Base-by-base conservation (phyloP, 306 rosid genomes). In the Aeschynomene evenia region DNA sequence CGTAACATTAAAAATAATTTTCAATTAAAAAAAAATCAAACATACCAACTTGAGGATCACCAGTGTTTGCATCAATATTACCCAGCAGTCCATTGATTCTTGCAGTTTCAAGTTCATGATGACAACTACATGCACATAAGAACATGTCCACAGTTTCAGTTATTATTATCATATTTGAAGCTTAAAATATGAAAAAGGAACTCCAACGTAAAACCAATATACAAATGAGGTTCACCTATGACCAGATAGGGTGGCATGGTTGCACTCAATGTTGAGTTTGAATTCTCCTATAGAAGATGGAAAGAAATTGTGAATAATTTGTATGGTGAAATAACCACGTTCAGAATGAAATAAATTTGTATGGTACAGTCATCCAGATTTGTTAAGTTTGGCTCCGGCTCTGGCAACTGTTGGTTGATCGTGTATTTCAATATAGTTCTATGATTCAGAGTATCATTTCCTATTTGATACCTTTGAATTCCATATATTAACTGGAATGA, bases 71-170 rank as follows among this genome's bases (percentile, higher is more conserved):
- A 77, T 94, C 99, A 46, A 94, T 71, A 67, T 91, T 94, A 80
- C 99, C 97, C 48, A 94, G 77, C 77, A 94, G 43, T 46, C 95
- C 96, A 50, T 91, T 85, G 68, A 91, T 83, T 79, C 99, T 91
- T 78, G 97, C 97, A 29, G 97, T 94, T 87, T 94, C 99, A 54
- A 94, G 92, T 69, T 94, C 99, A 48, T 94, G 99, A 72, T 94
- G 95, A 72, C 99, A 94, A 66, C 99, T 45, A 37, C 55, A 59
- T 26, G 28, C 50, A 23, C 42, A 62, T n/a, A 45, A 0, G 51
- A 45, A n/a, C 51, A 45, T 18, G 31, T 42, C 46, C 36, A 24
- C 16, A 11, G 39, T 51, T 74, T 73, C 45, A 63, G 63, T 45
- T 23, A 24, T 56, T 15, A 75, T 11, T 26, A 66, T 50, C 16